These are phyloP conservation scores for Ogataea allantospora DNA, from an alignment of 805 yeast genomes.

Conservation along the genomic window DNA sequence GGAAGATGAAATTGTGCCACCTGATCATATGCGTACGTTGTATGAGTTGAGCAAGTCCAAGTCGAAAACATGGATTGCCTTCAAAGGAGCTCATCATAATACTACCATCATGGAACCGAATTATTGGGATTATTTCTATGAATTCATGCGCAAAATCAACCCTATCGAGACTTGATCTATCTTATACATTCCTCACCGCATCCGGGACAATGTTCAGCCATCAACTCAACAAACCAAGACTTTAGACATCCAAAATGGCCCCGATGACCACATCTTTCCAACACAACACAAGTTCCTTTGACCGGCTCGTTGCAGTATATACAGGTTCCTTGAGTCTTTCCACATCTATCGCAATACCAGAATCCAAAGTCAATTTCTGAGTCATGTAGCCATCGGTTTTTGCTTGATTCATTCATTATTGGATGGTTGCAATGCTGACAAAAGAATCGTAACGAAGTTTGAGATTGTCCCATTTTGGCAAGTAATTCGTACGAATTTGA, in stretches of 20 bases:
- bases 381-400: conserved; percentile 33
- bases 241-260: conserved; percentile 81
- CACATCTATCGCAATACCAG: conserved; percentile 84
- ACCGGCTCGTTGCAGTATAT: conserved; percentile 75
- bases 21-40: conserved; percentile 67
- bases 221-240: conserved; percentile 69
- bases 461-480: conserved; percentile 36
- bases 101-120: conserved; percentile 74
- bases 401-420: conserved; percentile 52
- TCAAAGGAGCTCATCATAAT: conserved; percentile 69
- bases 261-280: conserved; percentile 77
- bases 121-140: conserved; percentile 71
- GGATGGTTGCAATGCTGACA: conserved; percentile 61
- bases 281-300: conserved; percentile 61
- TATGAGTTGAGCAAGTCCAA: conserved; percentile 50
- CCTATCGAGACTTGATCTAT: conserved; percentile 31
- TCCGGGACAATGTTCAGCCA: conserved; percentile 78
- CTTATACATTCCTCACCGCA: conserved; percentile 40
- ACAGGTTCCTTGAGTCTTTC: conserved; percentile 61
- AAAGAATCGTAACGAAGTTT: conserved; percentile 49
- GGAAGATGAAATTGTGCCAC: conserved; percentile 90
- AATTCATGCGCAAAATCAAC: conserved; percentile 49
- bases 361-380: conserved; percentile 53
- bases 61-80: conserved; percentile 52
- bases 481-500: conserved; percentile 33